Conservation (phyloP, 1,284 basidiomycete genomes). For the Singerocomus inundabilis region DNA sequence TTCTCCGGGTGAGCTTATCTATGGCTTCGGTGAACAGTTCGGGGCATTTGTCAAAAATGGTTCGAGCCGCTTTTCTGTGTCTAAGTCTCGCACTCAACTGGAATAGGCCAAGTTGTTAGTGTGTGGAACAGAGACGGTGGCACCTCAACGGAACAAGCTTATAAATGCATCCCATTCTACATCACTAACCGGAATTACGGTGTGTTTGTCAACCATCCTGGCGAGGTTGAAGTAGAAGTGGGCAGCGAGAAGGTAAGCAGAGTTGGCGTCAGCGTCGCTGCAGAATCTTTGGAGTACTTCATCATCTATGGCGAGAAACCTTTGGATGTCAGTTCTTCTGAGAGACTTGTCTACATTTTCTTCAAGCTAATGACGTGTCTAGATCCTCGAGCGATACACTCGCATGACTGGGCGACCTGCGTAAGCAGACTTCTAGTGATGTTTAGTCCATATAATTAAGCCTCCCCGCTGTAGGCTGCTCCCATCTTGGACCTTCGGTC, state of each 20-base stretch:
- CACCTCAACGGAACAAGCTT: conserved; percentile 70
- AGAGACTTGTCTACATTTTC: background rate
- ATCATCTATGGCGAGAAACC: conserved; percentile 67
- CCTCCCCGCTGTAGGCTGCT: conserved; percentile 43
- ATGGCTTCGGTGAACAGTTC: conserved; percentile 74
- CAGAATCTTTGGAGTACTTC: conserved; percentile 64
- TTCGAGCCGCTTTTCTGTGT: conserved; percentile 21
- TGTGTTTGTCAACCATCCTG: conserved; percentile 73
- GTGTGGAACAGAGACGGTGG: conserved; percentile 75
- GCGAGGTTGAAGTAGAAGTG: conserved; percentile 75
- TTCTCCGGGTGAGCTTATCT: conserved; percentile 68
- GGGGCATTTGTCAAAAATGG: conserved; percentile 76
- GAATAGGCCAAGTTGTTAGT: conserved; percentile 55
- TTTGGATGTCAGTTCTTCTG: conserved; percentile 45
- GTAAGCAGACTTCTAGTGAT: conserved; percentile 3
- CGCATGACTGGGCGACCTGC: conserved; percentile 23
- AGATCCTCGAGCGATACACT: conserved; percentile 23
- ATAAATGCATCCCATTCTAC: conserved; percentile 74
- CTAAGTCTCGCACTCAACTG: conserved; percentile 1
- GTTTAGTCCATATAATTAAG: background rate
- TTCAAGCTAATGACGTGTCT: conserved; percentile 1
- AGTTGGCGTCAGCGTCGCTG: conserved; percentile 66
- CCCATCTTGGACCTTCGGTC: conserved; percentile 71
- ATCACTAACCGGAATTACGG: conserved; percentile 70
- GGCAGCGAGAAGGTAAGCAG: conserved; percentile 73